Evolutionary conservation across 2,329 filamentous ascomycete genomes (phyloP), one percentile per base, ranked within the genome.

Genomic region (Ophiostoma fasciatum): DNA sequence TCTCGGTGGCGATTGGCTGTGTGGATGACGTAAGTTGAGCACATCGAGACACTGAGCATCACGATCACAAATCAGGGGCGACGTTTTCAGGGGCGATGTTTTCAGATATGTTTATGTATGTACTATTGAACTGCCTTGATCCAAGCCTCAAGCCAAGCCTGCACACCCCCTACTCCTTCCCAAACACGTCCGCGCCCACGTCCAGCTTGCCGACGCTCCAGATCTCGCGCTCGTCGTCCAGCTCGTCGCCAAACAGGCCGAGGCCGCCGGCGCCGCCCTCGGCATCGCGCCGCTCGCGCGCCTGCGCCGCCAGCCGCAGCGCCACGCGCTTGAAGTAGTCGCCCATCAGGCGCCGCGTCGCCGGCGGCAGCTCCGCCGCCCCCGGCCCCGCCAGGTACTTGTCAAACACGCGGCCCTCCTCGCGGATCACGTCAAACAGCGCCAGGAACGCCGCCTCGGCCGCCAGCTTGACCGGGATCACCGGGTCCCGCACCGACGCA

Each of bases 151-250:
- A 28, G 19, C 28, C 19, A 31, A 19, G 19, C 31, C 12, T n/a
- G 15, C 23, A 20, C 17, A 27, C 35, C 8, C 4, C n/a, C 33
- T 30, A 41, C 37, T 59, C 52, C 41, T 60, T 61, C 31, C 57
- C 54, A 51, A 68, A 68, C 7, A 62, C 54, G 39, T 83, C 81
- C 8, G 71, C 79, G 31, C 61, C 63, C 11, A 87, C 61, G 53
- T 96, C 88, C 33, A 94, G 76, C 58, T 80, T 87, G 6, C 90
- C 90, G 33, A 98, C 80, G 54, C 82, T 90, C 87, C 85, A 93
- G 43, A 98, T 77, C 63, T 98, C 90, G 57, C 74, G 79, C 63
- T 94, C 84, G 59, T 98, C 90, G 52, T 98, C 90, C 22, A 75
- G 63, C 61, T 98, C 90, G 56, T 98, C 90, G 51, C 82, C 85